Conservation (phyloP, 2,329 filamentous ascomycete genomes). For the Aspergillus fumigatiaffinis region DNA sequence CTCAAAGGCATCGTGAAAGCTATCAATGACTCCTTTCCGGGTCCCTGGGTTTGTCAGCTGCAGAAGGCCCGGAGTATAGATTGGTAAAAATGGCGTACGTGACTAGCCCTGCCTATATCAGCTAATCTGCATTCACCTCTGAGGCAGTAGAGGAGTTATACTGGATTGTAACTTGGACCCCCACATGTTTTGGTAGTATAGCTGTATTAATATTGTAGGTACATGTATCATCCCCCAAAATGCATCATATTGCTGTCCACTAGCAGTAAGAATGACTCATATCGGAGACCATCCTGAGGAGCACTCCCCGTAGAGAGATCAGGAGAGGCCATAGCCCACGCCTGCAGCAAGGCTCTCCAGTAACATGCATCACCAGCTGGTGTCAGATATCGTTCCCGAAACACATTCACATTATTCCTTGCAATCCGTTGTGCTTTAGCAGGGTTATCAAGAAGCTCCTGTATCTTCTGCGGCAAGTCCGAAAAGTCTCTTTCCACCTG, state of each 20-base stretch:
- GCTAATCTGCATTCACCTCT: too few species aligned
- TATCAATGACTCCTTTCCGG: too few species aligned
- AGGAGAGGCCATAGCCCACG: not conserved
- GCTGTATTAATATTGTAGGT: too few species aligned
- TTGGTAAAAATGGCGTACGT: too few species aligned
- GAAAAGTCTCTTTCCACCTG: constrained; percentile 50
- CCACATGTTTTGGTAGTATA: too few species aligned
- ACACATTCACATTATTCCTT: constrained; percentile 41
- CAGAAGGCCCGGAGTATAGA: too few species aligned
- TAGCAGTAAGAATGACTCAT: not conserved
- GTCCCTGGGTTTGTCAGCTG: too few species aligned
- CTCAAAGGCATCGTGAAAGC: too few species aligned
- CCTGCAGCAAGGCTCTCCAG: constrained; percentile 35
- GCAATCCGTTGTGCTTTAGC: constrained; percentile 43
- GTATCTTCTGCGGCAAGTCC: constrained; percentile 43
- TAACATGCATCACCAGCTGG: constrained; percentile 50
- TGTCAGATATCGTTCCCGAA: constrained; percentile 49
- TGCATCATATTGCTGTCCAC: not conserved
- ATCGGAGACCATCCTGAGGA: not conserved
- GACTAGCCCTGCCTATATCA: too few species aligned
- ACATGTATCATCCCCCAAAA: not conserved
- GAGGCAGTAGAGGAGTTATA: too few species aligned
- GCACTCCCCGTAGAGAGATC: not conserved
- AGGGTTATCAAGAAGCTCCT: constrained; percentile 34
- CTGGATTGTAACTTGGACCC: too few species aligned